These are phyloP conservation scores for Chlorophyllum brunneum DNA, from an alignment of 768 basidiomycete genomes.

Conservation along the genomic window DNA sequence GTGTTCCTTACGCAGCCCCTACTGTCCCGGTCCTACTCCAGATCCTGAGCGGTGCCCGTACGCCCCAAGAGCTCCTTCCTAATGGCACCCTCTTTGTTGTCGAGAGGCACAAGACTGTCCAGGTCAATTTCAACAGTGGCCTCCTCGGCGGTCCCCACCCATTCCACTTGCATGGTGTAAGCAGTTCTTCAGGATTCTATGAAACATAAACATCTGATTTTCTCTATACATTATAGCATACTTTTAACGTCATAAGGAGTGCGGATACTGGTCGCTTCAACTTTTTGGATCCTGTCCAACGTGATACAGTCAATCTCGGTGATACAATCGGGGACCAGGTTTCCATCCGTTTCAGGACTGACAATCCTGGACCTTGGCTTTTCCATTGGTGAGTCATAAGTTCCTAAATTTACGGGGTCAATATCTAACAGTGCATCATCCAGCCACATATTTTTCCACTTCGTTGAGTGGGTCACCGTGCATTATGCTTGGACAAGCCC, in stretches of 20 bases:
- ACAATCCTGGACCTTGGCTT: slow-evolving; percentile 51
- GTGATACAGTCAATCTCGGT: slow-evolving; percentile 34
- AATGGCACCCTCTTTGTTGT: slow-evolving; percentile 42
- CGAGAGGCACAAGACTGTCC: slow-evolving; percentile 37
- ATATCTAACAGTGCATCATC: neutral
- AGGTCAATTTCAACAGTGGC: slow-evolving; percentile 29
- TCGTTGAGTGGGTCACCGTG: slow-evolving; percentile 29
- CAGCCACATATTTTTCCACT: slow-evolving; percentile 54
- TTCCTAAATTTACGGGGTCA: neutral
- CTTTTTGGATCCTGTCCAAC: slow-evolving; percentile 36
- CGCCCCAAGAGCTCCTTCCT: slow-evolving; percentile 47
- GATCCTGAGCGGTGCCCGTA: slow-evolving; percentile 49
- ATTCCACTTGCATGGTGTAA: slow-evolving; percentile 35
- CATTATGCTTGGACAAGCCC: neutral
- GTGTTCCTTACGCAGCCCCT: slow-evolving; percentile 1
- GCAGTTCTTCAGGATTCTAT: neutral
- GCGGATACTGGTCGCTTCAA: slow-evolving; percentile 33
- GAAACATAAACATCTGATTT: neutral
- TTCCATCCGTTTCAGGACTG: slow-evolving; percentile 46
- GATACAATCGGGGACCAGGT: slow-evolving; percentile 28
- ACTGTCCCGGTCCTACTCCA: slow-evolving; percentile 50
- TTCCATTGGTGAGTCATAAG: slow-evolving; percentile 37
- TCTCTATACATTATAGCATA: slow-evolving; percentile 26
- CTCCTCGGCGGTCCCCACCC: slow-evolving; percentile 37
- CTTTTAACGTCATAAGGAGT: slow-evolving; percentile 41